Conservation (phyloP, 2,329 filamentous ascomycete species). For the Huntiella omanensis region DNA sequence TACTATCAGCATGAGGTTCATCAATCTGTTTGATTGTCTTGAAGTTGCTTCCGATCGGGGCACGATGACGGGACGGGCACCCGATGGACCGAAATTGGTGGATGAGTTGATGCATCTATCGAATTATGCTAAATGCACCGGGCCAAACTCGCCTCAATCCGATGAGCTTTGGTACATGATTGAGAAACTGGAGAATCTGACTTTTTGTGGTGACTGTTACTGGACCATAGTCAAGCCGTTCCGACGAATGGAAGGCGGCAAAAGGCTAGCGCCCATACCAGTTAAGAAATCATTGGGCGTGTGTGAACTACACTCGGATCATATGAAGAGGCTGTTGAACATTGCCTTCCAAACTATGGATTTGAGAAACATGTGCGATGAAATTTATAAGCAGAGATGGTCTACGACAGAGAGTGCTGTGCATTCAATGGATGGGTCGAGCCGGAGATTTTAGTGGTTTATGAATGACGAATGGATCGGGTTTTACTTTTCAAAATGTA, state of each 20-base stretch:
- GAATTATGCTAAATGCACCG: constrained; percentile 21
- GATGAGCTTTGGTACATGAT: constrained; percentile 61
- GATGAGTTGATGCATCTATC: constrained; percentile 39
- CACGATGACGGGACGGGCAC: constrained; percentile 16
- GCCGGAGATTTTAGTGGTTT: constrained; percentile 6
- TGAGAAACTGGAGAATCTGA: constrained; percentile 55
- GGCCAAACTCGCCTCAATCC: constrained; percentile 47
- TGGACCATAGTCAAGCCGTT: constrained; percentile 42
- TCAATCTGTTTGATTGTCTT: constrained; percentile 43
- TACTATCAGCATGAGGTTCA: constrained; percentile 35
- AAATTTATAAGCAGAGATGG: constrained; percentile 9
- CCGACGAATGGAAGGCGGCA: constrained; percentile 41
- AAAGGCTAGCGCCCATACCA: constrained; percentile 41
- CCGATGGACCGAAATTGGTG: constrained; percentile 43
- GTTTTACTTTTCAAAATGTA: not conserved
- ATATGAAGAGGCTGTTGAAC: constrained; percentile 59
- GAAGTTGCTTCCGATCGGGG: constrained; percentile 24
- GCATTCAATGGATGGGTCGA: constrained; percentile 5
- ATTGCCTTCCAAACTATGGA: constrained; percentile 24
- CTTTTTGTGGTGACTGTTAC: constrained; percentile 76
- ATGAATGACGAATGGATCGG: not conserved
- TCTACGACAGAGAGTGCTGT: constrained; percentile 1
- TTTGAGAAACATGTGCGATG: constrained; percentile 2
- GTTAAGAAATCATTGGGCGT: constrained; percentile 36
- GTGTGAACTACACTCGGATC: constrained; percentile 61